Evolutionary conservation across 768 basidiomycete genomes (phyloP), one percentile per base, ranked within the genome.

Genomic region (Podaxis sp.): DNA sequence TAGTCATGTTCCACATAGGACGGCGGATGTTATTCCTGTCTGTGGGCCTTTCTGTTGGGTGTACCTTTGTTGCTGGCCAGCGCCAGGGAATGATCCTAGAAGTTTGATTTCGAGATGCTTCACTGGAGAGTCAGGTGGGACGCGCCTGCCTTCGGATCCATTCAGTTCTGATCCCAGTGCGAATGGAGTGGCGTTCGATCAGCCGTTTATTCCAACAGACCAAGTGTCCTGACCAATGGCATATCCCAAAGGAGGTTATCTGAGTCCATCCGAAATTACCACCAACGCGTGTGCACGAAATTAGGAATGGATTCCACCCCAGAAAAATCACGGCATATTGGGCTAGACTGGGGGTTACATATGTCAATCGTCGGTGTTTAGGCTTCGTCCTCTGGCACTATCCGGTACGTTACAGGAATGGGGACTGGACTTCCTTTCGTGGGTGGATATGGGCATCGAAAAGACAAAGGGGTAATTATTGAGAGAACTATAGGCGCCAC

Each of bases 101-200:
- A 44, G 37, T 28, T 26, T 56, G 40, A 50, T 50, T 50, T 22
- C 40, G 12, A 55, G n/a, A 48, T 33, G 24, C 17, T 48, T 22
- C 53, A n/a, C 12, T 22, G n/a, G 48, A 51, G 37, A 20, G 50
- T 60, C 59, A 60, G 51, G 59, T 60, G 59, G 50, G 59, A 60
- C 22, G 22, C 22, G 51, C 20, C 30, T 40, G 38, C 12, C 33
- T 13, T 5, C n/a, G n/a, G 41, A 36, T 58, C 12, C n/a, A 20
- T 44, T 15, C 51, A 46, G 38, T 36, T 41, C 40, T 60, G 53
- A 40, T 13, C 8, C 38, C 40, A 40, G 37, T 20, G 51, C 59
- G 40, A 53, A 41, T 53, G 50, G 51, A n/a, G 59, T 60, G 59
- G 59, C 59, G 59, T 54, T 28, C 22, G 11, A 40, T 38, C 26